Evolutionary conservation across 805 yeast genomes (phyloP).

Genomic region (Spathaspora girioi): DNA sequence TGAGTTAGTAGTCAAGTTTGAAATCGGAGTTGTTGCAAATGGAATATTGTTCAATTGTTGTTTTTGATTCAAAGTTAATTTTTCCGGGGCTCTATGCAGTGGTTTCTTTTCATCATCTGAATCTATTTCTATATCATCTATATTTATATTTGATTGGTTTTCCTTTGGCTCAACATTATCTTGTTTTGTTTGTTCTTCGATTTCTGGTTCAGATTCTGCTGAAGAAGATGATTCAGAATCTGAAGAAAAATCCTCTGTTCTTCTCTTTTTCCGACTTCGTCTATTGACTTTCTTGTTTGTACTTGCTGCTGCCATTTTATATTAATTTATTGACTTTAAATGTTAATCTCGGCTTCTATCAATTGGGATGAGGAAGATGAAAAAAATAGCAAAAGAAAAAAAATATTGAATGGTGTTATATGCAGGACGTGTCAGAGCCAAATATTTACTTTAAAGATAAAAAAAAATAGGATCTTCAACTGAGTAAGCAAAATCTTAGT

Average conservation of each 20-base stretch:
- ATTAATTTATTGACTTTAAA: neutral
- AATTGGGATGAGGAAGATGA: slow-evolving; percentile 1
- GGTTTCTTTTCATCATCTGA: slow-evolving; percentile 19
- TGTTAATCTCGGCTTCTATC: neutral
- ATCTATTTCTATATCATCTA: slow-evolving; percentile 29
- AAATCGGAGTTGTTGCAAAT: slow-evolving; percentile 22
- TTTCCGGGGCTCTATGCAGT: slow-evolving; percentile 13
- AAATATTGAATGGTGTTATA: too few species aligned
- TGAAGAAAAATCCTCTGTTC: slow-evolving; percentile 71
- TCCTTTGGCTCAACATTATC: neutral
- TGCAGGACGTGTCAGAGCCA: too few species aligned
- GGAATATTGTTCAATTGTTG: slow-evolving; percentile 18
- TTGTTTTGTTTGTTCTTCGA: slow-evolving; percentile 11
- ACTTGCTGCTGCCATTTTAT: slow-evolving; percentile 5
- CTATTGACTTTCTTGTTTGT: slow-evolving; percentile 7
- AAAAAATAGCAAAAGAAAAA: too few species aligned
- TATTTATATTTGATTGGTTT: slow-evolving; percentile 8
- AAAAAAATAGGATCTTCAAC: too few species aligned
- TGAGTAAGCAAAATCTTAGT: too few species aligned
- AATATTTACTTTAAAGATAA: too few species aligned
- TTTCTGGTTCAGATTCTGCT: slow-evolving; percentile 13
- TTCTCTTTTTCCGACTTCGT: slow-evolving; percentile 73
- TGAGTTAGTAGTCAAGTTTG: slow-evolving; percentile 9
- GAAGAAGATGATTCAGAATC: slow-evolving; percentile 45
- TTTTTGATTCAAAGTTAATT: slow-evolving; percentile 15